A percentile compares a stretch with the other conserved stretches of the same genome.
These are phyloP conservation scores for Phytophthora litchii DNA, from an alignment of 352 stramenopile species.

Conservation along the genomic window DNA sequence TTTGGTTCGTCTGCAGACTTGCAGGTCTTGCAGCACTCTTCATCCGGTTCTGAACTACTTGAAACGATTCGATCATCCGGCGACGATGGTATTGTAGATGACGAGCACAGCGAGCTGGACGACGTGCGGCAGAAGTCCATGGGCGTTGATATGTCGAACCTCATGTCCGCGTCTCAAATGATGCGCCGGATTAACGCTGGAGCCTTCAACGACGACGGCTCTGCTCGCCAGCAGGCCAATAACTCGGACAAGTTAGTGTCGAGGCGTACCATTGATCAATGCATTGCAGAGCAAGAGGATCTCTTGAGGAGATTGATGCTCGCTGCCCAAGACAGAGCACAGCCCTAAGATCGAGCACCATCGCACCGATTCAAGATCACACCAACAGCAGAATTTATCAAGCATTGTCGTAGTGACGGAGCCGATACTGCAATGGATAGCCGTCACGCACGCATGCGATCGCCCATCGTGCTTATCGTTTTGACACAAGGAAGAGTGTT, in stretches of 20 bases:
- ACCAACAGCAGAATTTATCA: constrained; percentile 5
- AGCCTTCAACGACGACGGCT: constrained; percentile 15
- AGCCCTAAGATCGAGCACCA: constrained; percentile 8
- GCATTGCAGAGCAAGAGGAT: constrained; percentile 42
- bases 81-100: constrained; percentile 31
- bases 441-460: constrained; percentile 13
- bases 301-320: constrained; percentile 34
- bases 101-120: constrained; percentile 17
- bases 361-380: constrained; percentile 12
- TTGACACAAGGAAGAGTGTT: background rate
- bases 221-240: constrained; percentile 1
- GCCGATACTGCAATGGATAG: constrained; percentile 21
- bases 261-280: constrained; percentile 30
- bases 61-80: constrained; percentile 34
- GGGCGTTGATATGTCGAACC: constrained; percentile 33
- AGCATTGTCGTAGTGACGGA: constrained; percentile 1
- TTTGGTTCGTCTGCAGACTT: constrained; percentile 15
- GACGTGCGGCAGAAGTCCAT: constrained; percentile 8
- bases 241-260: constrained; percentile 4
- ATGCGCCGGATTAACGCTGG: constrained; percentile 30
- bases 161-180: constrained; percentile 36
- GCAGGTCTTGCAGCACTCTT: constrained; percentile 14
- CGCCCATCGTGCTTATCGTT: constrained; percentile 3
- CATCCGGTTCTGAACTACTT: constrained; percentile 36
- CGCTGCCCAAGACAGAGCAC: constrained; percentile 23